phyloP scores from a whole-genome alignment of 192 early-diverging fungal species.

The Oehlia diaphana region DNA sequence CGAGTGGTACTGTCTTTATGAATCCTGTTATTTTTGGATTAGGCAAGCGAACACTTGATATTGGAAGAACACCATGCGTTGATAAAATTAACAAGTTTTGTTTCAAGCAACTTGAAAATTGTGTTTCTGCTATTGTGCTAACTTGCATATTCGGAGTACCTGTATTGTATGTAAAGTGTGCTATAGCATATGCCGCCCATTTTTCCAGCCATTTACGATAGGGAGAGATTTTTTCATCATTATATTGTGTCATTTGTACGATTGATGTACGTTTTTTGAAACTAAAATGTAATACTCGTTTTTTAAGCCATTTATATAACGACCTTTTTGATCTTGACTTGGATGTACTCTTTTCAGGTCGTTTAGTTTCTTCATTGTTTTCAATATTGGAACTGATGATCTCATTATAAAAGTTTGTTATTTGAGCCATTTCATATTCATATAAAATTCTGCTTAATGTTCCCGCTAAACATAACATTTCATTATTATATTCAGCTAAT shows the following conservation, averaged over 20 bases:
- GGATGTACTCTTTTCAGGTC: too few species aligned
- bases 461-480: conserved; percentile 72
- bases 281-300: too few species aligned
- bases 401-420: conserved; percentile 48
- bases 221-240: too few species aligned
- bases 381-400: not conserved
- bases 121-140: conserved; percentile 54
- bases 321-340: conserved; percentile 1
- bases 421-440: conserved; percentile 71
- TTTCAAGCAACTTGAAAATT: conserved; percentile 56
- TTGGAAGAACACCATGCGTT: conserved; percentile 58
- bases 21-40: conserved; percentile 58
- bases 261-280: too few species aligned
- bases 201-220: conserved; percentile 34
- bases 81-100: conserved; percentile 62
- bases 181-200: conserved; percentile 65
- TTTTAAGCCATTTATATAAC: not conserved
- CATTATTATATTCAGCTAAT: conserved; percentile 78
- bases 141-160: conserved; percentile 75
- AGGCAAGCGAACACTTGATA: conserved; percentile 59
- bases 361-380: too few species aligned
- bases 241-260: too few species aligned
- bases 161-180: conserved; percentile 61
- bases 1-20: conserved; percentile 61
- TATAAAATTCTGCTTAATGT: conserved; percentile 71